Evolutionary conservation across 208 protist genomes (phyloP).

Genomic region (Leishmania amazonensis): DNA sequence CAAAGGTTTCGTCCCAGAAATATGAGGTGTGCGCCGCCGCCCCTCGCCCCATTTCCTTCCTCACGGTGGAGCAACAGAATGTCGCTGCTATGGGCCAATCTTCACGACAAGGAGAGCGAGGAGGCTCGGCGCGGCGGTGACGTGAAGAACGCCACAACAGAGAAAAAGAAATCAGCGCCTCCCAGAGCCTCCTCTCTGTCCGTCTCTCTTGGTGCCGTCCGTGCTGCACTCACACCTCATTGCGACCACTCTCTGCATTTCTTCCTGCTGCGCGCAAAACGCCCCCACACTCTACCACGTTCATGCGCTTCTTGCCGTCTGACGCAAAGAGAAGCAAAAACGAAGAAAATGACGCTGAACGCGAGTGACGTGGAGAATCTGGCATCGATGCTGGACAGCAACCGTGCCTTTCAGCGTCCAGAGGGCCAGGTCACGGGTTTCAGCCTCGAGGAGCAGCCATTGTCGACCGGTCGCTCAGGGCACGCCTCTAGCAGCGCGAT

Average conservation of each 20-base stretch:
- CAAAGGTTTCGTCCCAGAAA: not conserved
- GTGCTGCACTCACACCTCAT: not conserved
- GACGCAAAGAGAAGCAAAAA: too few species aligned
- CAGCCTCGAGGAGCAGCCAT: constrained; percentile 46
- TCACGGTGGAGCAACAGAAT: not conserved
- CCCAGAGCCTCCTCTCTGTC: not conserved
- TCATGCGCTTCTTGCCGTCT: not conserved
- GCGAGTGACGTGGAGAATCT: constrained; percentile 57
- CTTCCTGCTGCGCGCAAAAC: not conserved
- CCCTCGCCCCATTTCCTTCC: not conserved
- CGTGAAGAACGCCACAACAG: not conserved
- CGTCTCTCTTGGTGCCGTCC: not conserved
- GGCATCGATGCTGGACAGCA: constrained; percentile 75
- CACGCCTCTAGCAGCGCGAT: not conserved
- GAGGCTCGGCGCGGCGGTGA: not conserved
- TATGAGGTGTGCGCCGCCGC: not conserved
- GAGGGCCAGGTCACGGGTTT: constrained; percentile 70
- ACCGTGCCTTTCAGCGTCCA: constrained; percentile 65
- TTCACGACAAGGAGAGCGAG: not conserved
- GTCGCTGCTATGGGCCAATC: not conserved
- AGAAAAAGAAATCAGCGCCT: not conserved
- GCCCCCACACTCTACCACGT: too few species aligned
- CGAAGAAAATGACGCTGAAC: constrained; percentile 31
- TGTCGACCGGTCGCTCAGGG: not conserved
- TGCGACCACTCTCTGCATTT: not conserved